Evolutionary conservation across 345 rosid species (phyloP).

Genomic region (Gossypium arboreum): DNA sequence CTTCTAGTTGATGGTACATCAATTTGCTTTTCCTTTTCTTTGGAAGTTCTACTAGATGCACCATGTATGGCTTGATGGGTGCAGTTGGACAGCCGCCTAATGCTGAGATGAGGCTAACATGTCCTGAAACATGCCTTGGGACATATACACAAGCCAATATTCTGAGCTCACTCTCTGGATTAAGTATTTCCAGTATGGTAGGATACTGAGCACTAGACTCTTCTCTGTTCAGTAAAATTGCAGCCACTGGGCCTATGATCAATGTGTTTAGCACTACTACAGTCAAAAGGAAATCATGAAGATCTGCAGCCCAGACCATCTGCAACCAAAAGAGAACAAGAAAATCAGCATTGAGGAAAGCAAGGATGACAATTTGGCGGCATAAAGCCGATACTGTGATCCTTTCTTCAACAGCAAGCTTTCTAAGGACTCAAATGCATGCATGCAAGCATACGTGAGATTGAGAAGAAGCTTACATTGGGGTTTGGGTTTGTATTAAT

Average conservation of each 20-base stretch:
- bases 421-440: not conserved
- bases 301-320: constrained; percentile 34
- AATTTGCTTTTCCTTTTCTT: constrained; percentile 41
- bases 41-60: constrained; percentile 76
- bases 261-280: constrained; percentile 57
- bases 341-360: not conserved
- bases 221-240: constrained; percentile 37
- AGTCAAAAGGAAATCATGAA: constrained; percentile 48
- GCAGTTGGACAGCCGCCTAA: constrained; percentile 38
- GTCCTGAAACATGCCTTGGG: constrained; percentile 65
- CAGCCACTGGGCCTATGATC: constrained; percentile 48
- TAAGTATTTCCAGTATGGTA: constrained; percentile 42
- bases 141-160: constrained; percentile 61
- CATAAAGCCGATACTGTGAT: too few species aligned
- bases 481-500: constrained; percentile 8
- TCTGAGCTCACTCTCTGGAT: constrained; percentile 58
- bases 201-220: constrained; percentile 38
- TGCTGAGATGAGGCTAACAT: constrained; percentile 49
- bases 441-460: not conserved
- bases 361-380: too few species aligned
- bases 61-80: constrained; percentile 51
- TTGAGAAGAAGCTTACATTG: constrained; percentile 3
- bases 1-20: constrained; percentile 66
- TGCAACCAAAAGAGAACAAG: constrained; percentile 10
- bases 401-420: too few species aligned